A percentile compares a stretch with the other conserved stretches of the same genome.
phyloP scores from a whole-genome alignment of 306 rosid genomes.

The Lablab purpureus region DNA sequence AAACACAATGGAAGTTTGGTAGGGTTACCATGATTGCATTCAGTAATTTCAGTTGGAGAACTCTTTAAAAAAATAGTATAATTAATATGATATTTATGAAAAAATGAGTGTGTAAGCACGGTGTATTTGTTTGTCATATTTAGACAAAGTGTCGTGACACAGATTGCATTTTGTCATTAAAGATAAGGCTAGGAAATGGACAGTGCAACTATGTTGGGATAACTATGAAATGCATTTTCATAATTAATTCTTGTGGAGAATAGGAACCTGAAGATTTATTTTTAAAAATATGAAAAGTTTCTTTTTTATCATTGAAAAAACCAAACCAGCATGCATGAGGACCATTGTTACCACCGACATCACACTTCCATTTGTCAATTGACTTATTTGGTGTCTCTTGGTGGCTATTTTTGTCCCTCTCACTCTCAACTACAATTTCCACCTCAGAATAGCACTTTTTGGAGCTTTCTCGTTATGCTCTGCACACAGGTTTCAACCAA shows the following conservation, averaged over 20 bases:
- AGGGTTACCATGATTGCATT: not conserved
- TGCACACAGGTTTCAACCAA: conserved; percentile 44
- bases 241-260: conserved; percentile 13
- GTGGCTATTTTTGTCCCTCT: conserved; percentile 43
- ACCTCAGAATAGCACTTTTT: conserved; percentile 48
- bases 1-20: not conserved
- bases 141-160: conserved; percentile 40
- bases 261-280: not conserved
- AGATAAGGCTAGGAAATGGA: conserved; percentile 17
- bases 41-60: conserved; percentile 5
- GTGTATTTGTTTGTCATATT: conserved; percentile 32
- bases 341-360: conserved; percentile 38
- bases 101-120: not conserved
- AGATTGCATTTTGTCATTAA: conserved; percentile 33
- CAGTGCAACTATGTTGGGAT: conserved; percentile 42
- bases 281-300: too few relatives aligned
- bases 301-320: not conserved
- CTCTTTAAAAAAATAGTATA: not conserved
- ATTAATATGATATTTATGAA: not conserved
- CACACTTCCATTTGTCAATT: conserved; percentile 45
- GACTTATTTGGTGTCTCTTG: conserved; percentile 40
- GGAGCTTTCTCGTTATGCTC: conserved; percentile 38
- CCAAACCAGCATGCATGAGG: not conserved
- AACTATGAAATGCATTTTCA: conserved; percentile 43
- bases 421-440: conserved; percentile 47